Evolutionary conservation across 768 basidiomycete species (phyloP), one percentile per base, ranked within the genome.

Genomic region (Daedalea quercina): DNA sequence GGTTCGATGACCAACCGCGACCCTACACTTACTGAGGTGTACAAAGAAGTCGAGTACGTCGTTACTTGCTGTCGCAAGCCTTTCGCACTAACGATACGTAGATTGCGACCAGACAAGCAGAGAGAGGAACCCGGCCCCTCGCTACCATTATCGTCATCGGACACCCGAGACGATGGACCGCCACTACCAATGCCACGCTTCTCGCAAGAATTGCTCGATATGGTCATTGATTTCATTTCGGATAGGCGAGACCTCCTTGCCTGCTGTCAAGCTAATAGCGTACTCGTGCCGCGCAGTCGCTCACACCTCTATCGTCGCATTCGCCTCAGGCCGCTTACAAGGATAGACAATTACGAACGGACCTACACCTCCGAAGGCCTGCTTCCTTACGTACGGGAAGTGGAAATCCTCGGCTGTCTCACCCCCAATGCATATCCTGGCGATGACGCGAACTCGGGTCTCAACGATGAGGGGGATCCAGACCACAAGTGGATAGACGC

Each of bases 401-500:
- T 49, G 31, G 35, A 19, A 20, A 49, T 49, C 33, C 7, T 40
- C 19, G 48, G 48, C 12, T 49, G 48, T 23, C 24, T 49, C 34
- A 35, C 34, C n/a, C 48, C 34, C 11, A 9, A 40, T 28, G 20
- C 19, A 23, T 49, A 49, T 28, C 8, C 9, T 3, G 34, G 34
- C 33, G 34, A 40, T 15, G 48, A 49, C 25, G 48, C 19, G 7
- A 33, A 40, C 35, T 49, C 48, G 4, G 48, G 48, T 19, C 48
- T 49, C 20, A 33, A 40, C 34, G 13, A 15, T n/a, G 42, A 34
- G 13, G 51, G 33, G 17, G 17, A 52, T 1, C 23, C 43, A 15
- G 51, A 52, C 28, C 42, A 52, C n/a, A 3, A 20, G 9, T 52
- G 51, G 51, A 44, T 52, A 28, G 35, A 44, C 17, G 12, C 26